phyloP scores from a whole-genome alignment of 139 green algal species.

The Chlorella sorokiniana region DNA sequence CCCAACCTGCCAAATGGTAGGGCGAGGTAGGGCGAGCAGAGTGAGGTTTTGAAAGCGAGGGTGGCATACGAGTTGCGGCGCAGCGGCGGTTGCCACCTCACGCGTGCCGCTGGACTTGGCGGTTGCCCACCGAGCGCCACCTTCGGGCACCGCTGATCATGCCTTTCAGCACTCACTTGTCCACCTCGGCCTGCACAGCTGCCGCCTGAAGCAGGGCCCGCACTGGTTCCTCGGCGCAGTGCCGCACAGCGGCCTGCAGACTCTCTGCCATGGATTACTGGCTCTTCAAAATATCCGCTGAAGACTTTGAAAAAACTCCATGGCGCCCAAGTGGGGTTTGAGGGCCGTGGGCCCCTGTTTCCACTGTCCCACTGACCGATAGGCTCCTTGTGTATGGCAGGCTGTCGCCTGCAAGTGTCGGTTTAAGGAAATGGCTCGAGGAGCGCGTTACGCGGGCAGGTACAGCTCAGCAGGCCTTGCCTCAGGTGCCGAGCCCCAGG shows the following conservation, averaged over 20 bases:
- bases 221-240: neutral
- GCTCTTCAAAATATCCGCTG: too few species aligned
- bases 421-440: too few species aligned
- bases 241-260: constrained; percentile 2
- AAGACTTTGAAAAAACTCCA: too few species aligned
- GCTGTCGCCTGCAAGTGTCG: too few species aligned
- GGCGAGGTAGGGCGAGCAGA: neutral
- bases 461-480: too few species aligned
- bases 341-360: too few species aligned
- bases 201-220: neutral
- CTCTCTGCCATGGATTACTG: constrained; percentile 3
- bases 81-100: neutral
- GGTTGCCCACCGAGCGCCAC: neutral
- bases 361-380: too few species aligned
- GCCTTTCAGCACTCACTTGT: constrained; percentile 5
- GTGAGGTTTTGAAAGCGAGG: neutral
- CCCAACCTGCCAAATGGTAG: constrained; percentile 19
- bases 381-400: too few species aligned
- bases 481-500: too few species aligned
- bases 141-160: neutral
- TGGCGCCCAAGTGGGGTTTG: neutral
- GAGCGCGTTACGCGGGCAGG: too few species aligned
- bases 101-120: constrained; percentile 3
- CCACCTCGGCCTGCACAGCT: neutral
- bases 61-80: neutral